phyloP scores from a whole-genome alignment of 1,284 basidiomycete species.

The Cutaneotrichosporon sp. region DNA sequence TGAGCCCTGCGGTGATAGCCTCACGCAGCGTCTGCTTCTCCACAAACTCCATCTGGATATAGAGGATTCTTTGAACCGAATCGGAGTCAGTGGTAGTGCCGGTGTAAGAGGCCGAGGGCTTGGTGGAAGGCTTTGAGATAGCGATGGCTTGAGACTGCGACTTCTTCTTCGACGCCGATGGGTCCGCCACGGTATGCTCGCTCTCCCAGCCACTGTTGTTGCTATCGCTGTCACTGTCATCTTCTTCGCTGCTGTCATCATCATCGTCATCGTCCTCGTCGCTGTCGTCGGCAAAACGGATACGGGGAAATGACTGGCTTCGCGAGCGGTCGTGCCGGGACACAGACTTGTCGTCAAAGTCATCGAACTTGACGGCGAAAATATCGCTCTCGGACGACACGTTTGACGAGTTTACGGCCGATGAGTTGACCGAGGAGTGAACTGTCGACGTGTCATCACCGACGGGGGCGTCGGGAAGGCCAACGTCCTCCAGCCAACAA shows the following conservation, averaged over 20 bases:
- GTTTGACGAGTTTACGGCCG: slow-evolving; percentile 7
- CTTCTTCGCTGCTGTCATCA: slow-evolving; percentile 10
- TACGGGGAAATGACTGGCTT: slow-evolving; percentile 44
- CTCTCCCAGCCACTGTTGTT: slow-evolving; percentile 24
- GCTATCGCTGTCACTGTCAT: slow-evolving; percentile 27
- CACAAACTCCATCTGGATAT: slow-evolving; percentile 50
- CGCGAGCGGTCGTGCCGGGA: slow-evolving; percentile 34
- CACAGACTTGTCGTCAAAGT: slow-evolving; percentile 29
- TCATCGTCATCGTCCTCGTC: slow-evolving; percentile 33
- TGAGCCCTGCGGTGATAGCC: slow-evolving; percentile 71
- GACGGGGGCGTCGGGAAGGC: slow-evolving; percentile 22
- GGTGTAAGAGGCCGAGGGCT: slow-evolving; percentile 18
- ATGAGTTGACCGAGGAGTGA: slow-evolving; percentile 4
- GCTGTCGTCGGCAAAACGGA: slow-evolving; percentile 41
- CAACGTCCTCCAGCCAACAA: slow-evolving; percentile 47
- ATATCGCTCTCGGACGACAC: slow-evolving; percentile 29
- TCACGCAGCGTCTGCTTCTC: slow-evolving; percentile 51
- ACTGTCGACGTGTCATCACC: slow-evolving; percentile 8
- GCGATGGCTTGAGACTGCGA: slow-evolving; percentile 6
- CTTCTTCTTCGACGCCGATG: slow-evolving; percentile 21
- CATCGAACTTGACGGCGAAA: slow-evolving; percentile 41
- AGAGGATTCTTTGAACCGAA: slow-evolving; percentile 40
- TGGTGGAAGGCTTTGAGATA: slow-evolving; percentile 15
- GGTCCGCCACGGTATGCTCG: slow-evolving; percentile 30
- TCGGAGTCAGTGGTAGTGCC: slow-evolving; percentile 32